Percentiles rank a stretch among this genome's conserved stretches.
phyloP scores from a whole-genome alignment of 352 stramenopile genomes.

The Blastocystis hominis region DNA sequence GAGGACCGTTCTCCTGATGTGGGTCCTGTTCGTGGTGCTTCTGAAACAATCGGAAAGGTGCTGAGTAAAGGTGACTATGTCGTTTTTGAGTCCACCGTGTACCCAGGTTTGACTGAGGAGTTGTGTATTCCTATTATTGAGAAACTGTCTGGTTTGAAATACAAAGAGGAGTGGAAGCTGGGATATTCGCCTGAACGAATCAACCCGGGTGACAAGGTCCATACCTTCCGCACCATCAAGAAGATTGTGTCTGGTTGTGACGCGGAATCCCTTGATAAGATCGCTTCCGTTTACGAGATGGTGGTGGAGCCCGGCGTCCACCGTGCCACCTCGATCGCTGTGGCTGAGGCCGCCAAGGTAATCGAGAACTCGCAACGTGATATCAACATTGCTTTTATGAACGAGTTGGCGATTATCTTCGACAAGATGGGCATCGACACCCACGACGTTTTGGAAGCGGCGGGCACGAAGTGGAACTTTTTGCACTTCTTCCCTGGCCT shows the following conservation, averaged over 20 bases:
- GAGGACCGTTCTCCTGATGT: background rate
- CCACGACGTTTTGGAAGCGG: conserved; percentile 6
- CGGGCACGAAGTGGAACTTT: background rate
- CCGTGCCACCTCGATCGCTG: background rate
- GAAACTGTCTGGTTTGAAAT: conserved; percentile 15
- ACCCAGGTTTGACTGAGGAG: conserved; percentile 25
- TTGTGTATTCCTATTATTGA: conserved; percentile 36
- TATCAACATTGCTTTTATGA: conserved; percentile 52
- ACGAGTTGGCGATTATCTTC: conserved; percentile 38
- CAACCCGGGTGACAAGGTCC: background rate
- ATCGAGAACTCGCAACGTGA: conserved; percentile 45
- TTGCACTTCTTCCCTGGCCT: conserved; percentile 11
- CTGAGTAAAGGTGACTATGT: conserved; percentile 34
- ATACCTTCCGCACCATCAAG: conserved; percentile 3
- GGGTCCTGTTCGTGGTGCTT: background rate
- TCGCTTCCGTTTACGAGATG: conserved; percentile 15
- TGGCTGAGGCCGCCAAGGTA: conserved; percentile 39
- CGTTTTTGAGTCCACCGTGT: conserved; percentile 43
- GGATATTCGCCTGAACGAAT: conserved; percentile 25
- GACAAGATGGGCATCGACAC: conserved; percentile 40
- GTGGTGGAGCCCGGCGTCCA: conserved; percentile 4
- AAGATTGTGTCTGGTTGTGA: conserved; percentile 8
- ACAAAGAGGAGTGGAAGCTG: conserved; percentile 17
- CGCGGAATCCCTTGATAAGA: background rate
- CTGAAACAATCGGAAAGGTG: background rate